A percentile compares a stretch with the other conserved stretches of the same genome.
phyloP scores from a whole-genome alignment of 495 filamentous ascomycete genomes.

The Tricharina praecox region DNA sequence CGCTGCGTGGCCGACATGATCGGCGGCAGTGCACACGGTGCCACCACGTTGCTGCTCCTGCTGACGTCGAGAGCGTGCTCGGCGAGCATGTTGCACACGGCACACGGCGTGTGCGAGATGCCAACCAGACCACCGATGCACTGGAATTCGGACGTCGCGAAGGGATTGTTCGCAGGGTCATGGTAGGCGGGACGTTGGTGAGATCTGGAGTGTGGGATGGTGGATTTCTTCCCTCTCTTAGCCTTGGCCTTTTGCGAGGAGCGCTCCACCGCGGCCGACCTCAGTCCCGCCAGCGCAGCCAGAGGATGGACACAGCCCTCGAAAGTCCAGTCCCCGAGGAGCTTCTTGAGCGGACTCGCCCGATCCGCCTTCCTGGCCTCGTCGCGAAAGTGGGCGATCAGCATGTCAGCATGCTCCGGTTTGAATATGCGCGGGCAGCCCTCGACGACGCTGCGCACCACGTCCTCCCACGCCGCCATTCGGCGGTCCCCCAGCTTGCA shows the following conservation, averaged over 20 bases:
- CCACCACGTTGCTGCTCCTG: background rate
- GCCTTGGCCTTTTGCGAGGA: background rate
- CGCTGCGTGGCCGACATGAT: background rate
- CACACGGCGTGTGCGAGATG: background rate
- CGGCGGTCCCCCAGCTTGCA: background rate
- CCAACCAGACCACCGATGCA: background rate
- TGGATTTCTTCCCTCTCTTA: background rate
- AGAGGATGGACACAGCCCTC: background rate
- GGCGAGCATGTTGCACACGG: background rate
- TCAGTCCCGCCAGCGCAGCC: background rate
- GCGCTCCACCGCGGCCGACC: background rate
- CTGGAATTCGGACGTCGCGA: background rate
- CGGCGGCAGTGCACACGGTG: background rate
- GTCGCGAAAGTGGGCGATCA: background rate
- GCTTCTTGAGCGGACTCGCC: background rate
- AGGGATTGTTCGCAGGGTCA: background rate
- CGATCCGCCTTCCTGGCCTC: background rate
- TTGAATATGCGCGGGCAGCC: background rate
- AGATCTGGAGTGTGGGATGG: background rate
- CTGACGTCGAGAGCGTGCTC: background rate
- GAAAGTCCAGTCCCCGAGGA: background rate
- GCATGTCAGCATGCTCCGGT: background rate
- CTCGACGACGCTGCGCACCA: background rate
- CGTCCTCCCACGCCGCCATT: background rate
- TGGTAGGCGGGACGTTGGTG: background rate